Evolutionary conservation across 2,329 filamentous ascomycete genomes (phyloP).

Genomic region (Penicillium sp.): DNA sequence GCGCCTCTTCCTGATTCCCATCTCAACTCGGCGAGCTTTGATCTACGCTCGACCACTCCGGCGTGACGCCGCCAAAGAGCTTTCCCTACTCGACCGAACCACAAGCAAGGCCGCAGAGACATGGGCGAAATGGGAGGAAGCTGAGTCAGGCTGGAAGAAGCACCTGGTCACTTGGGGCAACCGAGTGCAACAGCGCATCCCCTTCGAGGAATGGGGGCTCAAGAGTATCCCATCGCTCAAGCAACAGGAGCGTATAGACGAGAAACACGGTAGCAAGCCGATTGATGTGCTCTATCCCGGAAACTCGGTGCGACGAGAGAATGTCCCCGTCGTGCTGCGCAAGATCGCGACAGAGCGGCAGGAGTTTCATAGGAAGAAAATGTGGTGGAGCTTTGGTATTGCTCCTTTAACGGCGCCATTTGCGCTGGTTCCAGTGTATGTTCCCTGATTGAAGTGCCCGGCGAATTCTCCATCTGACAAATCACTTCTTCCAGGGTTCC

Average conservation of each 20-base stretch:
- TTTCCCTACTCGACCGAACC: constrained; percentile 67
- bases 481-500: constrained; percentile 63
- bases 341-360: constrained; percentile 79
- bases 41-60: constrained; percentile 85
- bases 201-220: constrained; percentile 96
- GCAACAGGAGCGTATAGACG: constrained; percentile 64
- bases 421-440: constrained; percentile 82
- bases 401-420: constrained; percentile 85
- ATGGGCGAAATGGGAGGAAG: constrained; percentile 87
- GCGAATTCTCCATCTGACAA: constrained; percentile 10
- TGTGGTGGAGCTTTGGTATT: constrained; percentile 78
- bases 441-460: background rate
- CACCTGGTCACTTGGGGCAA: constrained; percentile 86
- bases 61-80: constrained; percentile 55
- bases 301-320: constrained; percentile 65
- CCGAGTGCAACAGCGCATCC: constrained; percentile 78
- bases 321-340: constrained; percentile 66
- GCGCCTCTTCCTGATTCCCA: constrained; percentile 91
- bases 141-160: constrained; percentile 84
- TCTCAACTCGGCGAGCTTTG: constrained; percentile 86
- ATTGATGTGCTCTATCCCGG: constrained; percentile 70
- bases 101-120: constrained; percentile 71
- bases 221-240: constrained; percentile 89
- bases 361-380: constrained; percentile 70
- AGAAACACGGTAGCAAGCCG: constrained; percentile 66